phyloP scores from a whole-genome alignment of 2,329 filamentous ascomycete species.

The Nannizziopsis arthrosporioides region DNA sequence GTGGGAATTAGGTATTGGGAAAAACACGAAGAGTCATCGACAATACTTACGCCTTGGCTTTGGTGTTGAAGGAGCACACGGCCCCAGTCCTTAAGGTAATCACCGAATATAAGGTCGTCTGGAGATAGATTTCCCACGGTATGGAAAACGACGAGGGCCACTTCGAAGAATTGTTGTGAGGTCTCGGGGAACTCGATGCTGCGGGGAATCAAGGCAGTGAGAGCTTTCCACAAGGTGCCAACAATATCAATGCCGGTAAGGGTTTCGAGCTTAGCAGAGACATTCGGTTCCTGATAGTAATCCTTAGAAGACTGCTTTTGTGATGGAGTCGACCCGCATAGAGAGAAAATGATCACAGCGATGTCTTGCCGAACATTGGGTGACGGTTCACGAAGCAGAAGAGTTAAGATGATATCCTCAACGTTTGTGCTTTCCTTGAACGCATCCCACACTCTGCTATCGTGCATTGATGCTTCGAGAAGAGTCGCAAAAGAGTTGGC shows the following conservation, averaged over 20 bases:
- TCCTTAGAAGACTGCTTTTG: conserved; percentile 21
- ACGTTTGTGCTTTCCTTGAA: conserved; percentile 31
- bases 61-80: conserved; percentile 33
- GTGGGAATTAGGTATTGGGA: conserved; percentile 16
- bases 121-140: conserved; percentile 32
- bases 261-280: conserved; percentile 17
- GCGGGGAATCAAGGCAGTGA: conserved; percentile 31
- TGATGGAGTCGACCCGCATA: conserved; percentile 25
- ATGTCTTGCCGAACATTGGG: conserved; percentile 29
- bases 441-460: conserved; percentile 35
- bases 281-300: conserved; percentile 14
- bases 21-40: background rate
- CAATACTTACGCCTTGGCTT: conserved; percentile 31
- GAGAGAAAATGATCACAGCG: conserved; percentile 29
- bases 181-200: conserved; percentile 28
- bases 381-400: conserved; percentile 37
- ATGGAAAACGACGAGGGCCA: conserved; percentile 33
- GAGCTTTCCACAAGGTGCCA: conserved; percentile 35
- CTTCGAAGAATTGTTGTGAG: conserved; percentile 38
- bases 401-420: conserved; percentile 29
- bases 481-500: conserved; percentile 38
- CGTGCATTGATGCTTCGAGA: conserved; percentile 40
- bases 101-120: conserved; percentile 26
- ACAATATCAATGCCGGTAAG: conserved; percentile 30
- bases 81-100: conserved; percentile 36